Percentiles rank a stretch among this genome's conserved stretches.
These are phyloP conservation scores for Podila verticillata DNA, from an alignment of 192 early-diverging fungal genomes.

Conservation along the genomic window DNA sequence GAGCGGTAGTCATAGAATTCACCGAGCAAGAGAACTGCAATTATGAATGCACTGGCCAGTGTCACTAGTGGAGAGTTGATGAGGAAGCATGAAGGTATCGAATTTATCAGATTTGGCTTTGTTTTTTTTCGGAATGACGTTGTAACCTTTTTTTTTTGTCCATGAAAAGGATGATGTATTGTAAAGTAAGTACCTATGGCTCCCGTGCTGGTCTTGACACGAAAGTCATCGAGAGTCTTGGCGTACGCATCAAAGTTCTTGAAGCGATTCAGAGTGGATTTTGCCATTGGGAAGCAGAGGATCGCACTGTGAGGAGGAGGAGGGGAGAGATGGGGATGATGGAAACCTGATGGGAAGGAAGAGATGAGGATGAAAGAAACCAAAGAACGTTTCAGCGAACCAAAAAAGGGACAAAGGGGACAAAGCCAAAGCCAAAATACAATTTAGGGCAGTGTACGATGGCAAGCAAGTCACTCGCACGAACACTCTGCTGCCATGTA, in stretches of 20 bases:
- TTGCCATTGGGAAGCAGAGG: slow-evolving; percentile 49
- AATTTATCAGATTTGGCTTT: slow-evolving; percentile 10
- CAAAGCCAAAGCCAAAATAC: neutral
- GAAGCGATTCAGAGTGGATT: slow-evolving; percentile 62
- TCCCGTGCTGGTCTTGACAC: slow-evolving; percentile 51
- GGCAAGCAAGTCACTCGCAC: too few relatives aligned
- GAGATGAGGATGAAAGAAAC: neutral
- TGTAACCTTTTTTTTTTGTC: neutral
- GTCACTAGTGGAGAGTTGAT: slow-evolving; percentile 68
- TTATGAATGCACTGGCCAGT: slow-evolving; percentile 75
- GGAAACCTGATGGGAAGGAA: neutral
- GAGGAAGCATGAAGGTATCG: neutral
- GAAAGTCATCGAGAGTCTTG: slow-evolving; percentile 97
- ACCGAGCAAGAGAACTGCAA: slow-evolving; percentile 77
- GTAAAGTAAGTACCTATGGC: slow-evolving; percentile 24
- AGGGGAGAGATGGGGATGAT: neutral
- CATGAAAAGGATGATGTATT: neutral
- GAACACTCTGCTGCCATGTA: too few relatives aligned
- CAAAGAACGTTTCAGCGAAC: neutral
- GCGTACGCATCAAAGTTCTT: slow-evolving; percentile 89
- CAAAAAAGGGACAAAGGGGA: neutral
- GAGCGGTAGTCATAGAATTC: slow-evolving; percentile 86
- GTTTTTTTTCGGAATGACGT: neutral
- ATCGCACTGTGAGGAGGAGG: neutral
- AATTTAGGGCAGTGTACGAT: too few relatives aligned